Evolutionary conservation across 202 grass and related monocot genomes (phyloP), one percentile per base, ranked within the genome.

Genomic region (Digitaria exilis): DNA sequence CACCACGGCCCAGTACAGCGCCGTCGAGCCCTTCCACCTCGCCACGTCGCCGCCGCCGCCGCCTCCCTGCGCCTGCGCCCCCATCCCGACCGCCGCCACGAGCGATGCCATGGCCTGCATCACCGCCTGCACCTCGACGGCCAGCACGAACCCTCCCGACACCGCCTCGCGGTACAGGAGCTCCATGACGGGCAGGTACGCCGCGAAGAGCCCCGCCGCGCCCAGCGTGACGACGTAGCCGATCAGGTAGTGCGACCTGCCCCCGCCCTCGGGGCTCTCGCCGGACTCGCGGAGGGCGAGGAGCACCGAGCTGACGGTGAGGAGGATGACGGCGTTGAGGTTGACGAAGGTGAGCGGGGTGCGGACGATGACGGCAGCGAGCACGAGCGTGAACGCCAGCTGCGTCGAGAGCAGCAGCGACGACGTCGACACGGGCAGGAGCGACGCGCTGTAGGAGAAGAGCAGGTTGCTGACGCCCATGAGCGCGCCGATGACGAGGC

Each of bases 391-490:
- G 95, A 97, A 97, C 29, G 84, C 90, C 31, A 94, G 88, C 86
- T 97, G 95, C 30, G 86, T 91, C 2, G 95, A 97, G 17, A 97
- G 68, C 58, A 97, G 86, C 16, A 97, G 88, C 29, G 95, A 97
- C 29, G 92, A 93, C 6, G 95, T 97, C 9, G 95, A 97, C 14
- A 90, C 88, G 0, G 90, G 90, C 1, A 94, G 90, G 76, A 93
- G 80, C 21, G 92, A 94, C 3, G 88, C 55, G 37, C 95, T 89
- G 84, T 86, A 94, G 13, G 95, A 88, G 84, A 94, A 87, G 6
- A 97, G 84, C 50, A 97, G 79, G 70, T 97, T 97, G 79, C 89
- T 97, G 71, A 88, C 82, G 41, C 95, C 95, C 75, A 97, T 77
- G 43, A 97, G 65, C 6, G 80, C 74, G 24, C 95, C 92, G 16